phyloP scores from a whole-genome alignment of 1,139 yeast species.

The Maudiozyma humilis region DNA sequence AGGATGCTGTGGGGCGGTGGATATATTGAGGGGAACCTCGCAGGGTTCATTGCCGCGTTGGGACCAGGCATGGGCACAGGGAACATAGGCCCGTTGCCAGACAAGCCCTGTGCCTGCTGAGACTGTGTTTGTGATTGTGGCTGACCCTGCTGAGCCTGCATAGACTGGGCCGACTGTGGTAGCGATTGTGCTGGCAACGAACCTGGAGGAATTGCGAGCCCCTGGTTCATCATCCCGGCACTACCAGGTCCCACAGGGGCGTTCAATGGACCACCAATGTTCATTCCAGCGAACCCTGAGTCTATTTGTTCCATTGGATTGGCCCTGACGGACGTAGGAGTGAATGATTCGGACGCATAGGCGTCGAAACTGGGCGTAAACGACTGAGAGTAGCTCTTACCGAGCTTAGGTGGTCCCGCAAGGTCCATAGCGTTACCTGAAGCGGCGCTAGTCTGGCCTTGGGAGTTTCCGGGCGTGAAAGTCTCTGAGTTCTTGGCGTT shows the following conservation, averaged over 20 bases:
- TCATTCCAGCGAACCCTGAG: neutral
- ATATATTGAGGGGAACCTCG: slow-evolving; percentile 26
- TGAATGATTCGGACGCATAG: slow-evolving; percentile 29
- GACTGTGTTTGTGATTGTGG: no score
- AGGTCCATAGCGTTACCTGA: no score
- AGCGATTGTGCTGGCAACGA: no score
- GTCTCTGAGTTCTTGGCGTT: slow-evolving; percentile 31
- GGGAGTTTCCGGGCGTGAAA: slow-evolving; percentile 23
- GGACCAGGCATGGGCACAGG: neutral
- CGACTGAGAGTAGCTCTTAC: neutral
- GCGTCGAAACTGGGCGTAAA: slow-evolving; percentile 26
- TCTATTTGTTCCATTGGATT: slow-evolving; percentile 5
- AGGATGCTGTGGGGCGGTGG: slow-evolving; percentile 40
- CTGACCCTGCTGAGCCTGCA: neutral
- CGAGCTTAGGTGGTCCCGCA: no score
- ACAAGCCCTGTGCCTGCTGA: no score
- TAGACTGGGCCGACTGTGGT: no score
- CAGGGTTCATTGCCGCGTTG: neutral
- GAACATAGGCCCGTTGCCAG: neutral
- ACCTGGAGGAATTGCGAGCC: no score
- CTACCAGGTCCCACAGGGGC: no score
- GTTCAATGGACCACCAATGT: neutral
- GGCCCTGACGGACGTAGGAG: slow-evolving; percentile 24
- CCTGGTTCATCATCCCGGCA: no score
- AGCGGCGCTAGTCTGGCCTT: neutral